phyloP scores from a whole-genome alignment of 2,329 filamentous ascomycete species.

The Ophiostoma australiae region DNA sequence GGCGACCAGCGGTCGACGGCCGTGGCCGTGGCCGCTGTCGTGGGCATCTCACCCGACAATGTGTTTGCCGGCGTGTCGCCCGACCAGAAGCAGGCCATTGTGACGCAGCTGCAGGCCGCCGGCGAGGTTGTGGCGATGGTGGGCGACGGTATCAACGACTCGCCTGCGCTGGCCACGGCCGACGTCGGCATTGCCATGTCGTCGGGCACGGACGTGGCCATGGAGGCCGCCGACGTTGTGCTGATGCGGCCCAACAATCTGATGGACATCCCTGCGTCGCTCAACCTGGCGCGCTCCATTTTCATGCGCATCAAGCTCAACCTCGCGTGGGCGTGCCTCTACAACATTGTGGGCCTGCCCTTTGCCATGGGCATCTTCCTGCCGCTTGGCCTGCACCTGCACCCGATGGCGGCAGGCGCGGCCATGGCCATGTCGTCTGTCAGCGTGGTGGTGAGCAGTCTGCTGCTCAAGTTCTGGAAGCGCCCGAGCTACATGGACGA shows the following conservation, averaged over 20 bases:
- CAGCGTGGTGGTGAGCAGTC: conserved; percentile 76
- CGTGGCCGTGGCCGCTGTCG: conserved; percentile 71
- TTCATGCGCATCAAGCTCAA: conserved; percentile 94
- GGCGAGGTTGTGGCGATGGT: conserved; percentile 91
- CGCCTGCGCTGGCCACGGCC: conserved; percentile 85
- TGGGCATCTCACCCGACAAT: conserved; percentile 70
- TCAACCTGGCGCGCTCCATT: conserved; percentile 76
- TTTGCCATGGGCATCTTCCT: conserved; percentile 97
- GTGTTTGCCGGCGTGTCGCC: conserved; percentile 87
- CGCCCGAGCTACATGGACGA: conserved; percentile 83
- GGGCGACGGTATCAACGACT: conserved; percentile 97
- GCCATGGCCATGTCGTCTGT: conserved; percentile 92
- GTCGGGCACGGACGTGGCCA: conserved; percentile 90
- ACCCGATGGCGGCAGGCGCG: conserved; percentile 89
- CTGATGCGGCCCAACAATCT: conserved; percentile 90
- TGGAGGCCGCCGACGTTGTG: conserved; percentile 94
- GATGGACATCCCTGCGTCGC: conserved; percentile 83
- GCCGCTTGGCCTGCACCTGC: conserved; percentile 79
- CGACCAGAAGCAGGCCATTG: conserved; percentile 82
- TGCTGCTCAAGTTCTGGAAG: conserved; percentile 82
- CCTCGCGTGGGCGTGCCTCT: conserved; percentile 84
- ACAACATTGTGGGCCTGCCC: conserved; percentile 85
- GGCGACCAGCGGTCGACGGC: conserved; percentile 86
- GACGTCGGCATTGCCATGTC: conserved; percentile 90
- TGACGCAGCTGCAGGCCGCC: conserved; percentile 66